Evolutionary conservation across 2,329 filamentous ascomycete species (phyloP).

Genomic region (Trematosphaeria pertusa): DNA sequence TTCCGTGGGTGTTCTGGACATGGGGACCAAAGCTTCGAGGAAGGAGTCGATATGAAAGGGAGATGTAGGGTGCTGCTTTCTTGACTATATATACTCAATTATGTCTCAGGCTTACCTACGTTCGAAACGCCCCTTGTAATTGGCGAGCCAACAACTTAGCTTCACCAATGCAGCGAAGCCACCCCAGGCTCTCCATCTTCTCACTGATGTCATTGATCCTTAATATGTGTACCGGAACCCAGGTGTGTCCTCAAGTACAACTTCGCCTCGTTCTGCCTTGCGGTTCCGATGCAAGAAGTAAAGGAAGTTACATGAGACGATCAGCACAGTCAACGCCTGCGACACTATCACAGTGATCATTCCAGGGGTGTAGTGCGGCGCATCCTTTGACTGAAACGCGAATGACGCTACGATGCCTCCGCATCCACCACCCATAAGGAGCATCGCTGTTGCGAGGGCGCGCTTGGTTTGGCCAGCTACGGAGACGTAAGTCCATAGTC

Average conservation of each 20-base stretch:
- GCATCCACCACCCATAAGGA: constrained; percentile 20
- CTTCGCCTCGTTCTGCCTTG: constrained; percentile 15
- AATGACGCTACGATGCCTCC: constrained; percentile 19
- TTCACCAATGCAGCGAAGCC: no score
- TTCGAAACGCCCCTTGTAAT: no score
- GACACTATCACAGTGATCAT: constrained; percentile 19
- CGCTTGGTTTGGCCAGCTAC: constrained; percentile 20
- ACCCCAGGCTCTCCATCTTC: no score
- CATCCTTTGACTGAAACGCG: constrained; percentile 19
- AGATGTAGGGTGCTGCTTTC: not conserved
- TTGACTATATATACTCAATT: no score
- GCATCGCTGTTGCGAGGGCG: constrained; percentile 17
- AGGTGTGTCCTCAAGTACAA: constrained; percentile 12
- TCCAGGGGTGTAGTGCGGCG: constrained; percentile 15
- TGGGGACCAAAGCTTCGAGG: not conserved
- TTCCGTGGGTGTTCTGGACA: not conserved
- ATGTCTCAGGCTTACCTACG: no score
- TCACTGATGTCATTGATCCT: constrained; percentile 1
- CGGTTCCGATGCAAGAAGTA: constrained; percentile 16
- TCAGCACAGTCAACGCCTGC: constrained; percentile 13
- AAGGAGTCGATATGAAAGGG: not conserved
- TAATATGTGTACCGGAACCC: constrained; percentile 18
- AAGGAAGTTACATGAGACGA: constrained; percentile 10
- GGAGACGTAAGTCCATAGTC: no score
- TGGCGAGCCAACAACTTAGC: no score